Base-by-base conservation (phyloP, 345 rosid genomes). In the Gossypioides kirkii region DNA sequence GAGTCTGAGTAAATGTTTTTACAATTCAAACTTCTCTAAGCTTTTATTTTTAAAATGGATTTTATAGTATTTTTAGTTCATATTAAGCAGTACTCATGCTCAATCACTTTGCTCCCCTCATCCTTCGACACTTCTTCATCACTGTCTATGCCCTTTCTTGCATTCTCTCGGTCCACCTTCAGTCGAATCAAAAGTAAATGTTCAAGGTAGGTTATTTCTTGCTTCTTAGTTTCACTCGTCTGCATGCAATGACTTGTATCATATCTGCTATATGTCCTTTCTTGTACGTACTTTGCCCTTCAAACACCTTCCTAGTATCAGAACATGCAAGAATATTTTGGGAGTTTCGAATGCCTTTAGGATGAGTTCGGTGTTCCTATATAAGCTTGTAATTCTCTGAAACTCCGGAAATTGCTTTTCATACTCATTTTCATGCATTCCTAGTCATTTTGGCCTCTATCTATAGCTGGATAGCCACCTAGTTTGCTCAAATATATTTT, bases 171-270 rank as follows among this genome's bases (percentile, higher is more conserved):
- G 38, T 32, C 38, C 69, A 10, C 55, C 55, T 45, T 42, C 41
- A 41, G 26, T 63, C 41, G 50, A 63, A 63, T 16, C 49, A 17
- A 38, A 32, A n/a, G 68, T 17, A 63, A 4, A 38, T 18, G 13
- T 38, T 63, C 25, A 63, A 63, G 69, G 52, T 43, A 64, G 28
- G 69, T 64, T 64, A 32, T 32, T 32, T 32, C 38, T 32, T 64
- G 17, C 26, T 20, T 64, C n/a, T 20, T 43, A 32, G 7, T 32
- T 42, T 43, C 7, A 63, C 8, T 42, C n/a, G 3, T 8, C 47
- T 61, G 3, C 66, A 61, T 61, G 66, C 36, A 61, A 64, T 20
- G 28, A 18, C 13, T 64, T 42, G 10, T 6, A 7, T 22, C 10
- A n/a, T 9, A n/a, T 42, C 25, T 10, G 28, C 1, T 36, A 16